A percentile compares a stretch with the other conserved stretches of the same genome.
Conservation (phyloP, 306 rosid species). For the Inga leiocalycina region DNA sequence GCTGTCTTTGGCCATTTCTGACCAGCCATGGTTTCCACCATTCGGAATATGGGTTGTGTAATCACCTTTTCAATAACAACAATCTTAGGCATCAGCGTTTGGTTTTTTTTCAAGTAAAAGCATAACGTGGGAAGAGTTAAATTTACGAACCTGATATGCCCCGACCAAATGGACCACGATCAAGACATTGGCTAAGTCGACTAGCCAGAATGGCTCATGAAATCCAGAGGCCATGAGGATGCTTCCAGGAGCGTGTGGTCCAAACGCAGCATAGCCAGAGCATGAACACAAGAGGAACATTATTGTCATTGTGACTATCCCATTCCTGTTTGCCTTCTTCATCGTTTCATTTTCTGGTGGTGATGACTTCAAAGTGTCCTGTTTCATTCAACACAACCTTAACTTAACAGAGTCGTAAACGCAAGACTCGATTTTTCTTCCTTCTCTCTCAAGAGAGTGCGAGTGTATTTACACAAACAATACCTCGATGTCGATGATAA, state of each 20-base stretch:
- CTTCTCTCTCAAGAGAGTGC: not conserved
- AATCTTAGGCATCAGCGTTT: not conserved
- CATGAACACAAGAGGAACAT: conserved; percentile 44
- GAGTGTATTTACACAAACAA: not conserved
- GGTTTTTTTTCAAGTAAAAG: not conserved
- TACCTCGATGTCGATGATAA: conserved; percentile 57
- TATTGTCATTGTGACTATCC: conserved; percentile 44
- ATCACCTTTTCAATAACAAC: conserved; percentile 40
- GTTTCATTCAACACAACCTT: not conserved
- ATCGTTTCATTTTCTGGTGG: conserved; percentile 69
- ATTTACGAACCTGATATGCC: conserved; percentile 62
- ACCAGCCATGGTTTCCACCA: conserved; percentile 45
- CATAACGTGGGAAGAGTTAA: not conserved
- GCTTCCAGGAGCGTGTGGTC: conserved; percentile 54
- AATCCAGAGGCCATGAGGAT: conserved; percentile 62
- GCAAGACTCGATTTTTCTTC: not conserved
- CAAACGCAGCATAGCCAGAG: conserved; percentile 69
- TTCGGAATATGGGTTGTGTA: conserved; percentile 46
- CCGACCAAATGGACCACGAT: conserved; percentile 62
- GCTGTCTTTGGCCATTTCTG: conserved; percentile 50
- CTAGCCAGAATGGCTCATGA: conserved; percentile 58
- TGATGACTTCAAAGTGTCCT: conserved; percentile 62
- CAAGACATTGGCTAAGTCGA: conserved; percentile 55
- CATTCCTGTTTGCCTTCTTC: conserved; percentile 51
- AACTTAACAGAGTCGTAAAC: not conserved